phyloP scores from a whole-genome alignment of 495 filamentous ascomycete genomes.

The Penicillium antarcticum region DNA sequence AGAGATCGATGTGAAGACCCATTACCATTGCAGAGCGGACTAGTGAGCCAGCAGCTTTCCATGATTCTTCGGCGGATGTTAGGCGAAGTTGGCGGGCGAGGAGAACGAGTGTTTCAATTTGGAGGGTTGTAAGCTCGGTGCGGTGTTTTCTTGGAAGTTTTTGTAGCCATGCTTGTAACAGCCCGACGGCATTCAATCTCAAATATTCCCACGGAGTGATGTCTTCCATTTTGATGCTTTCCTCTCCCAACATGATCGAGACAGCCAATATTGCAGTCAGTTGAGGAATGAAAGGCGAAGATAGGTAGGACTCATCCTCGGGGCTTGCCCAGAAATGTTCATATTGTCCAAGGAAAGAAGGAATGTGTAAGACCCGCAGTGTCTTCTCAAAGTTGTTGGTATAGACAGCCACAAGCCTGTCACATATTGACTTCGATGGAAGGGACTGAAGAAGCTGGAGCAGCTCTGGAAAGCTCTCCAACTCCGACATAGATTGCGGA shows the following conservation, averaged over 20 bases:
- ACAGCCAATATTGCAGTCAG: slow-evolving; percentile 18
- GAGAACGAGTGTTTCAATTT: slow-evolving; percentile 28
- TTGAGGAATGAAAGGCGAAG: slow-evolving; percentile 14
- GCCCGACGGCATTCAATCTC: slow-evolving; percentile 16
- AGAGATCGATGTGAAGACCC: slow-evolving; percentile 57
- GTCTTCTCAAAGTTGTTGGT: slow-evolving; percentile 20
- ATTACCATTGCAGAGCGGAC: slow-evolving; percentile 56
- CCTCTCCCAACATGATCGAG: slow-evolving; percentile 11
- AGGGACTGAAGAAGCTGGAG: slow-evolving; percentile 8
- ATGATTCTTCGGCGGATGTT: slow-evolving; percentile 42
- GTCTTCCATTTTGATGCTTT: slow-evolving; percentile 28
- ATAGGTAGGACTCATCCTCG: slow-evolving; percentile 6
- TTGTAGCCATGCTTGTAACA: slow-evolving; percentile 28
- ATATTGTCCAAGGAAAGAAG: slow-evolving; percentile 22
- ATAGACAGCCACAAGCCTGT: slow-evolving; percentile 20
- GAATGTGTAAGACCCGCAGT: slow-evolving; percentile 23
- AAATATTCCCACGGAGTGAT: slow-evolving; percentile 33
- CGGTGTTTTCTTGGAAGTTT: slow-evolving; percentile 39
- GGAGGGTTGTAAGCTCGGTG: slow-evolving; percentile 27
- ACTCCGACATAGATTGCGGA: slow-evolving; percentile 15
- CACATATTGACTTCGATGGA: slow-evolving; percentile 21
- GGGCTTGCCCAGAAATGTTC: slow-evolving; percentile 13
- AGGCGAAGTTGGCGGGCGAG: slow-evolving; percentile 46
- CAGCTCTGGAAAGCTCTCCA: slow-evolving; percentile 15
- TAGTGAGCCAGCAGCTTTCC: slow-evolving; percentile 53